These are phyloP conservation scores for Hygrocybe punicea DNA, from an alignment of 768 basidiomycete genomes.

Conservation along the genomic window DNA sequence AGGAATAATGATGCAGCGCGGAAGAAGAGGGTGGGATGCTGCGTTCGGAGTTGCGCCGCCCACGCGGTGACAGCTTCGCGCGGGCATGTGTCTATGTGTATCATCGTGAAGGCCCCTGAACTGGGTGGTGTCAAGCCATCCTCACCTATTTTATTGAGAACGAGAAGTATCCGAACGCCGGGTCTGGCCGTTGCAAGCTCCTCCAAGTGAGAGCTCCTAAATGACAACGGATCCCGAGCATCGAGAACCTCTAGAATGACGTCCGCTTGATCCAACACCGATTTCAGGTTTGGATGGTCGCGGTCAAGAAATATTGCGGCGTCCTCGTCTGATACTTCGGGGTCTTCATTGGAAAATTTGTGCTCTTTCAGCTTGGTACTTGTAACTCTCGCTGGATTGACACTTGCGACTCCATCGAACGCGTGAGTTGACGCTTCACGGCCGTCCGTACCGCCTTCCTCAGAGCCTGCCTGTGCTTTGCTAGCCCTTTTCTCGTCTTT, in stretches of 20 bases:
- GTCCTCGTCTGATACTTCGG: conserved; percentile 48
- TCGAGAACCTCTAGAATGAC: conserved; percentile 80
- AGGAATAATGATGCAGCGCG: conserved; percentile 68
- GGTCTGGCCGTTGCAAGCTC: conserved; percentile 40
- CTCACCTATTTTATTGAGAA: conserved; percentile 87
- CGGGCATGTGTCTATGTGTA: conserved; percentile 66
- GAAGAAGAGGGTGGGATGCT: conserved; percentile 68
- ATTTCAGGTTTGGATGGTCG: conserved; percentile 55
- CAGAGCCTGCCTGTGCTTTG: conserved; percentile 17
- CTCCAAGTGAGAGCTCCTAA: conserved; percentile 64
- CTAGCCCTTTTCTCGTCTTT: conserved; percentile 62
- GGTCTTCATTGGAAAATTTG: conserved; percentile 22
- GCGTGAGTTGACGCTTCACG: conserved; percentile 34
- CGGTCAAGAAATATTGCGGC: conserved; percentile 61
- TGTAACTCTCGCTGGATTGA: conserved; percentile 40
- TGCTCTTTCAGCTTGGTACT: conserved; percentile 33
- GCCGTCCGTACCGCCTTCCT: conserved; percentile 28
- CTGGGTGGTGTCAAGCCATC: conserved; percentile 11
- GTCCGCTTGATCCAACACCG: conserved; percentile 74
- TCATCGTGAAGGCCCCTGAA: not conserved
- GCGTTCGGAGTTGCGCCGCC: conserved; percentile 56
- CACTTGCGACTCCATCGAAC: conserved; percentile 45
- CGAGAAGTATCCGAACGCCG: conserved; percentile 54
- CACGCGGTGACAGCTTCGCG: conserved; percentile 71
- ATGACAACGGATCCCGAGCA: conserved; percentile 75